Base-by-base conservation (phyloP, 2,329 filamentous ascomycete genomes). In the Pseudogymnoascus sp. region DNA sequence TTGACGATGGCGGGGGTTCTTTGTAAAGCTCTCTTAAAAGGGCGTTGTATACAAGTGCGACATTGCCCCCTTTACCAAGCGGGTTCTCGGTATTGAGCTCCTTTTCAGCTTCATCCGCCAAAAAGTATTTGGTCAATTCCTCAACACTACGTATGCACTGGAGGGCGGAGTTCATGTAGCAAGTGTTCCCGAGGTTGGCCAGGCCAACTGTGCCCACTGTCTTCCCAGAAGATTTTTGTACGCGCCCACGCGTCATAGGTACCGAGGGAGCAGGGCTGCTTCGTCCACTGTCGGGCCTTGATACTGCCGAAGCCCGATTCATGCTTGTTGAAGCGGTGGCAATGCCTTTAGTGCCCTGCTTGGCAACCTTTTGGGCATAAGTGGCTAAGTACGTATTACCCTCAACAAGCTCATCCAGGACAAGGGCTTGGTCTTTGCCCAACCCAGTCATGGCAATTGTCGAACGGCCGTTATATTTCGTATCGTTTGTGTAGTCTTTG, bases 81-180 rank as follows among this genome's bases (percentile, higher is more conserved):
- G 91, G 88, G 70, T 99, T 99, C 65, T 84, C 82, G 53, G 84
- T 80, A 74, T 99, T 99, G 68, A 97, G 82, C 70, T 99, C 93
- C 61, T 81, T 78, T 69, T 88, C 85, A 76, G 90, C 92, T 66
- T 87, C 83, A 64, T 86, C 82, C 60, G 84, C 81, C 60, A 97
- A 76, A 75, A 99, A 97, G 75, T 96, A 99, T 70, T 92, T 87
- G 4, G 91, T 93, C 67, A 99, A 78, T 75, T 99, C 94, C 72
- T 96, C 91, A 0, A 97, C 92, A 69, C 91, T 95, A 60, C 93
- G 87, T 61, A 99, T 85, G 73, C 94, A 99, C 73, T 99, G 94
- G 62, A 97, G 80, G 8, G 94, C 94, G 21, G 93, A 96, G 75
- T 97, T 97, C 92, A 97, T 97, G 77, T 99, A 99, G 76, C 94